phyloP scores from a whole-genome alignment of 2,329 filamentous ascomycete species.

The Fusarium sp. region DNA sequence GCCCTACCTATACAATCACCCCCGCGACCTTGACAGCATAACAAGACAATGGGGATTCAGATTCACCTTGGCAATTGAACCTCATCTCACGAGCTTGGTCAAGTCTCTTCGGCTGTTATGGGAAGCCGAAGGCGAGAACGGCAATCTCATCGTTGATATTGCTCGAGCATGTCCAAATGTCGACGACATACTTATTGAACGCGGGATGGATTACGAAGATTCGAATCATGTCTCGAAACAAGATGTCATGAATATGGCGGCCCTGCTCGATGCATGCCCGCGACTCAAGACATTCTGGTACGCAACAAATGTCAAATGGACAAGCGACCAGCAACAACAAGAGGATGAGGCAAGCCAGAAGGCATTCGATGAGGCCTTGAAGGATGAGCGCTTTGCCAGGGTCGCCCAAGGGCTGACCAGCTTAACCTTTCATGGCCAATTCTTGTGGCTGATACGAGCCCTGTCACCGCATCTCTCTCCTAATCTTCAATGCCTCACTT shows the following conservation, averaged over 20 bases:
- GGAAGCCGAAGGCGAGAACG: not conserved
- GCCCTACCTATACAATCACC: slow-evolving; percentile 5
- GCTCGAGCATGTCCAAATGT: slow-evolving; percentile 16
- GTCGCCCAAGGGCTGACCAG: not conserved
- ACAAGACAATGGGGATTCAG: slow-evolving; percentile 4
- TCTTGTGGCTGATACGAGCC: not conserved
- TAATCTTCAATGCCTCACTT: not conserved
- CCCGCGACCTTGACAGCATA: not conserved
- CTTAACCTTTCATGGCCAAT: not conserved
- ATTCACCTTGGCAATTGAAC: slow-evolving; percentile 12
- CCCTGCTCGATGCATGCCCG: slow-evolving; percentile 18
- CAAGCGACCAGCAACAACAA: not conserved
- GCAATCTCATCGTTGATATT: not conserved
- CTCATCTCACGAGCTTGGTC: slow-evolving; percentile 2
- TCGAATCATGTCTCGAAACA: not conserved
- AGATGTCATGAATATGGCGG: slow-evolving; percentile 2
- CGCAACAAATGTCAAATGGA: not conserved
- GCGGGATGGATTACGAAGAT: not conserved
- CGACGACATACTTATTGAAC: not conserved
- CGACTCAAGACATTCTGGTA: slow-evolving; percentile 8
- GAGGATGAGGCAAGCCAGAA: not conserved
- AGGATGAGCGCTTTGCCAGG: not conserved
- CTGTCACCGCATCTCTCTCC: not conserved
- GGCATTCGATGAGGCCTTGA: not conserved
- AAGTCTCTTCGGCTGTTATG: slow-evolving; percentile 3